Percentiles rank a stretch among this genome's conserved stretches.
These are phyloP conservation scores for Fusarium sarcochroum DNA, from an alignment of 2,329 filamentous ascomycete species.

Conservation along the genomic window DNA sequence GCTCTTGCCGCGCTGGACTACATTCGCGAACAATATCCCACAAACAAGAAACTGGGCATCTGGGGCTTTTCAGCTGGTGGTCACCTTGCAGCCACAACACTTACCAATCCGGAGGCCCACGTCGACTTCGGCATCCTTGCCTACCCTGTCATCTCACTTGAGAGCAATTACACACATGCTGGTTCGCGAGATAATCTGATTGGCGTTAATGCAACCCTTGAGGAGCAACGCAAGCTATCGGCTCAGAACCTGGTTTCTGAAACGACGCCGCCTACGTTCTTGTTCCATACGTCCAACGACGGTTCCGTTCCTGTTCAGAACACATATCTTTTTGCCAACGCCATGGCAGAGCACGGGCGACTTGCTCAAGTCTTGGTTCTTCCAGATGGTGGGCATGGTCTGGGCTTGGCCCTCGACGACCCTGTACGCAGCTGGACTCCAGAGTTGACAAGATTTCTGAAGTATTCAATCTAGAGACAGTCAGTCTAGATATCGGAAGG, in stretches of 20 bases:
- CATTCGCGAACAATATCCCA: constrained; percentile 19
- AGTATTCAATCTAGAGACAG: constrained; percentile 36
- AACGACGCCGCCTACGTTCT: constrained; percentile 26
- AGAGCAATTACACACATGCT: constrained; percentile 28
- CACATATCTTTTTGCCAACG: constrained; percentile 26
- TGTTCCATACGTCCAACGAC: constrained; percentile 39
- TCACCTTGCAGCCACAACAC: constrained; percentile 33
- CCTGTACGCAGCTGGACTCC: constrained; percentile 35
- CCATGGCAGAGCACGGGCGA: constrained; percentile 27
- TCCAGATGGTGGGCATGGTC: constrained; percentile 28
- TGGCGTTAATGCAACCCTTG: constrained; percentile 11
- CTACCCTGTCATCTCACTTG: constrained; percentile 34
- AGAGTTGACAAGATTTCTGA: constrained; percentile 31
- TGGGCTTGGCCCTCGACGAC: constrained; percentile 30
- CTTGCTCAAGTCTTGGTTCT: constrained; percentile 23
- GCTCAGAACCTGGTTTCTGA: constrained; percentile 29
- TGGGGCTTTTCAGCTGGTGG: constrained; percentile 40
- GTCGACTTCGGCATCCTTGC: constrained; percentile 38
- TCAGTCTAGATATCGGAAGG: no score
- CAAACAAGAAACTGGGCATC: constrained; percentile 24
- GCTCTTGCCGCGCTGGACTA: constrained; percentile 25
- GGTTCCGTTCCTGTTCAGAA: constrained; percentile 32
- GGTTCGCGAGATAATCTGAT: constrained; percentile 34
- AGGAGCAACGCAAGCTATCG: constrained; percentile 24
- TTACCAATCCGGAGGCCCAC: constrained; percentile 24